phyloP scores from a whole-genome alignment of 495 filamentous ascomycete genomes.

The Wilcoxina mikolae region DNA sequence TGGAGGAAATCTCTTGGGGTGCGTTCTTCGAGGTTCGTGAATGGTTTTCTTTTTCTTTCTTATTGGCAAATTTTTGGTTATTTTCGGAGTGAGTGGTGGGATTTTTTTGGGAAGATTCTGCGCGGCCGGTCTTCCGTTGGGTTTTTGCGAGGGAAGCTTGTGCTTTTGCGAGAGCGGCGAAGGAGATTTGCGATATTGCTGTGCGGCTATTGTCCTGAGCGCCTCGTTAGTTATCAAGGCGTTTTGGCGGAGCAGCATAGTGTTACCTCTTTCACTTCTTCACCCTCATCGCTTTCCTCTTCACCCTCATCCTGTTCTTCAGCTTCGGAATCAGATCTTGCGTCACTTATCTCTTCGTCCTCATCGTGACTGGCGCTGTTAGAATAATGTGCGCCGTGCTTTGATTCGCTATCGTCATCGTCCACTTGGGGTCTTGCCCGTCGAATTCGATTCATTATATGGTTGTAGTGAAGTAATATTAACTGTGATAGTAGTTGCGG shows the following conservation, averaged over 20 bases:
- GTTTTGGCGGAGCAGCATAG: neutral
- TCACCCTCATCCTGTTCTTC: constrained; percentile 8
- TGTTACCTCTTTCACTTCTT: constrained; percentile 31
- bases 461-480: too few relatives aligned
- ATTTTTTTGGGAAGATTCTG: constrained; percentile 27
- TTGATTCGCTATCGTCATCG: neutral
- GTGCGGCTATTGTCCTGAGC: neutral
- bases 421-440: constrained; percentile 14
- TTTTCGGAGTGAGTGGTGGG: constrained; percentile 16
- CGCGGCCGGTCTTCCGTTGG: neutral
- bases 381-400: neutral
- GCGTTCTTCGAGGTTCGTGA: constrained; percentile 72
- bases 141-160: constrained; percentile 46
- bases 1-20: constrained; percentile 63
- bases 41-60: constrained; percentile 24
- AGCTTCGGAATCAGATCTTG: neutral
- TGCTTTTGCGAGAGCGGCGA: constrained; percentile 75
- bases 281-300: constrained; percentile 14
- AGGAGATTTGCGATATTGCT: constrained; percentile 49
- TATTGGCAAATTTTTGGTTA: constrained; percentile 28
- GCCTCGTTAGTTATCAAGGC: neutral
- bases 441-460: constrained; percentile 16
- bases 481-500: too few relatives aligned
- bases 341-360: constrained; percentile 5
- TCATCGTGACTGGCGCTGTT: neutral